Base-by-base conservation (phyloP, 129 eudicot genomes). In the Logfia minima region DNA sequence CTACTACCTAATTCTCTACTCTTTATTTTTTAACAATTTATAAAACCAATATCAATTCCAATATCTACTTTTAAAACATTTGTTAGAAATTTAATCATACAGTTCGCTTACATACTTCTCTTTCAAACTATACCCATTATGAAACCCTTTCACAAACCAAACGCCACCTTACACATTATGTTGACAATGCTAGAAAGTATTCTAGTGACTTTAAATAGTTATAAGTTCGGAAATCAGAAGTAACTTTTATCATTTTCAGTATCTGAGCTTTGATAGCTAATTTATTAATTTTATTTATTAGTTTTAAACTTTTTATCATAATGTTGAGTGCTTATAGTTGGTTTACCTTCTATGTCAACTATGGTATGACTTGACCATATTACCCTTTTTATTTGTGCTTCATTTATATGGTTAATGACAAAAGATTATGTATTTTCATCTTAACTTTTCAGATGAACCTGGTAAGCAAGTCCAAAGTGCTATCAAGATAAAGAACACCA, bases 401-500 rank as follows among this genome's bases (percentile, higher is more conserved):
- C 39, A 22, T 39, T 16, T 39, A 39, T 51, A 43, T 41, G 48
- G 24, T 75, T 11, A 24, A 62, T 75, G 43, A 63, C 59, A 63
- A 1, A 62, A 17, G 21, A 26, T 75, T 48, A 52, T 43, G 1
- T 48, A 29, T 66, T 80, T 37, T 74, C 63, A 35, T 71, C 72
- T 66, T 7, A 67, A 74, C 39, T 66, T 69, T 72, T 26, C 76
- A 93, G 97, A 90, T 84, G 97, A 93, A 85, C 97, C 98, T 74
- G 97, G 97, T n/a, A 93, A 90, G 89, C 98, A 93, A 88, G 97
- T 91, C 48, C 90, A 86, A 60, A 93, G 98, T 88, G 98, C 98
- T 69, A 88, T 93, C 45, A 87, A 81, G 86, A 93, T 93, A 16
- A 93, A 93, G 83, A 93, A 93, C 80, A 87, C 96, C 60, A 93